These are phyloP conservation scores for Erodium trifolium DNA, from an alignment of 441 rosid species.

Conservation along the genomic window DNA sequence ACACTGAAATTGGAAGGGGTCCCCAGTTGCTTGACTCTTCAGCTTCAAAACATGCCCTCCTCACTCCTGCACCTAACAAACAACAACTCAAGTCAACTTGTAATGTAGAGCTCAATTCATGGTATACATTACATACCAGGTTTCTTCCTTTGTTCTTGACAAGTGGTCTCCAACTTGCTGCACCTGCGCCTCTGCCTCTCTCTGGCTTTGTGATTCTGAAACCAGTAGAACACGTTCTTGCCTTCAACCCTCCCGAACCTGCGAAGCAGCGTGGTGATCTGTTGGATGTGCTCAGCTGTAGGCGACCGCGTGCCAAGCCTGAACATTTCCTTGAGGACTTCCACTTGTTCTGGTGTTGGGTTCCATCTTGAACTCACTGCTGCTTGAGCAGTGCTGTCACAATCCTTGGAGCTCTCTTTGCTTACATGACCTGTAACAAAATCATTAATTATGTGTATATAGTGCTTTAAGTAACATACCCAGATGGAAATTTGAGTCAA, in stretches of 20 bases:
- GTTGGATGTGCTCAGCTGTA: constrained; percentile 40
- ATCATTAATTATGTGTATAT: neutral
- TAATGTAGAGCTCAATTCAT: neutral
- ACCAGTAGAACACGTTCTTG: constrained; percentile 75
- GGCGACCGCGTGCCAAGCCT: constrained; percentile 42
- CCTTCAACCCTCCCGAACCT: constrained; percentile 61
- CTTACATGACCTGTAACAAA: constrained; percentile 17
- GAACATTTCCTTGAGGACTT: constrained; percentile 39
- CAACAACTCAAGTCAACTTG: constrained; percentile 5
- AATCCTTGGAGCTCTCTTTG: constrained; percentile 18
- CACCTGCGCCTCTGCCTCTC: constrained; percentile 55
- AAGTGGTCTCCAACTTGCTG: constrained; percentile 10
- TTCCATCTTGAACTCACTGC: constrained; percentile 42
- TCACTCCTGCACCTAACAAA: constrained; percentile 22
- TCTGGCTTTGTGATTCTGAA: constrained; percentile 71
- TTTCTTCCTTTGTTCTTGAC: constrained; percentile 24
- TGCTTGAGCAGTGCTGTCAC: constrained; percentile 14
- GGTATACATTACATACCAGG: constrained; percentile 17
- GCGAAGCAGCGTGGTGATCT: constrained; percentile 38
- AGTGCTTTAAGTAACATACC: neutral
- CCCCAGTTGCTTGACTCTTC: constrained; percentile 36
- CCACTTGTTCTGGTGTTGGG: constrained; percentile 48
- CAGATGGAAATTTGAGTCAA: neutral
- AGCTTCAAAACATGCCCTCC: constrained; percentile 27
- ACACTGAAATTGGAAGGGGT: constrained; percentile 22